Conservation (phyloP, 192 early-diverging fungal species). For the Coemansia sp. region DNA sequence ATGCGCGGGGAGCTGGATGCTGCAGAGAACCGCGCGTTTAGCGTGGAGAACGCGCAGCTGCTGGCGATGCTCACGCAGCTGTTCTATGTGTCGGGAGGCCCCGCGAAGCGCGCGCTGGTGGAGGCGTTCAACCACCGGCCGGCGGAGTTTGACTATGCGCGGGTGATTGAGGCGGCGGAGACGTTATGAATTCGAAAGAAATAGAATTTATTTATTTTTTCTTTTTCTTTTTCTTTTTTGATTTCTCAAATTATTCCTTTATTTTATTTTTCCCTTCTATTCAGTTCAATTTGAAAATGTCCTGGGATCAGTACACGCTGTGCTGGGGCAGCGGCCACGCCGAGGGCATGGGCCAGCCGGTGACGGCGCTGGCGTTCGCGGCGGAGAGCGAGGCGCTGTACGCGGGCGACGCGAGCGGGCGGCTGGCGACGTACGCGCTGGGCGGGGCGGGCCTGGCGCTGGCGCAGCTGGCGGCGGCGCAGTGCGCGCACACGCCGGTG, state of each 20-base stretch:
- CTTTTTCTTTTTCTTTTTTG: neutral
- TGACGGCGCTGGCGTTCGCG: conserved; percentile 56
- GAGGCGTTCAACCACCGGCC: conserved; percentile 83
- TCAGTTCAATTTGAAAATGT: neutral
- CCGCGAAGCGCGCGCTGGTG: conserved; percentile 66
- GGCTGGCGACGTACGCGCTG: conserved; percentile 67
- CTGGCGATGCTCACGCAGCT: conserved; percentile 81
- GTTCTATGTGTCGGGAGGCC: conserved; percentile 84
- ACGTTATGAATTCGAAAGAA: conserved; percentile 45
- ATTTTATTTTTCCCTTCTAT: neutral
- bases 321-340: conserved; percentile 15
- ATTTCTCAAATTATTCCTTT: neutral
- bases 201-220: neutral
- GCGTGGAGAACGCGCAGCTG: conserved; percentile 71
- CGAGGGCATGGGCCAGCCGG: conserved; percentile 12
- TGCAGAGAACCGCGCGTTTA: conserved; percentile 59
- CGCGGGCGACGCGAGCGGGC: conserved; percentile 82
- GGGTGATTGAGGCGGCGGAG: conserved; percentile 59
- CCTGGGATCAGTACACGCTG: conserved; percentile 47
- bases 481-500: conserved; percentile 66
- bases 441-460: conserved; percentile 41
- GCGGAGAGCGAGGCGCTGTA: conserved; percentile 82
- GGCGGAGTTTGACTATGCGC: conserved; percentile 71
- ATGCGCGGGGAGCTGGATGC: conserved; percentile 82
- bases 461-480: conserved; percentile 73